A percentile compares a stretch with the other conserved stretches of the same genome.
These are phyloP conservation scores for Epicoccum sorghinum DNA, from an alignment of 2,329 filamentous ascomycete species.

Conservation along the genomic window DNA sequence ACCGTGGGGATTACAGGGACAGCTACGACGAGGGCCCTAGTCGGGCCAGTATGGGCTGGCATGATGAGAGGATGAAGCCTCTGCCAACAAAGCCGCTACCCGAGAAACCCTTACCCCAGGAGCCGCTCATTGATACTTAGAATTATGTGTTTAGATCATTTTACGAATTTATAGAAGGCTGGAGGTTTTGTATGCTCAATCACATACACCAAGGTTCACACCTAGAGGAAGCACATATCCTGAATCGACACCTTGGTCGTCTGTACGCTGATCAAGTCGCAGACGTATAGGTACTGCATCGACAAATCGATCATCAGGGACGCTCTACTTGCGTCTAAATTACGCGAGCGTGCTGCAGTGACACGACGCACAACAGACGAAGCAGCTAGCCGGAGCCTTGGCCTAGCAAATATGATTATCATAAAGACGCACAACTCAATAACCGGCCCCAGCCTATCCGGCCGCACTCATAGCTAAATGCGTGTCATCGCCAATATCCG, in stretches of 20 bases:
- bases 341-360: too few species aligned
- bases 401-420: too few species aligned
- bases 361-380: background rate
- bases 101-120: constrained; percentile 42
- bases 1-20: constrained; percentile 29
- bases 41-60: constrained; percentile 16
- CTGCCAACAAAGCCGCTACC: constrained; percentile 42
- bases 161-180: too few species aligned
- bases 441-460: constrained; percentile 8
- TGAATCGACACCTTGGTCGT: too few species aligned
- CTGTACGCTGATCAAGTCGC: too few species aligned
- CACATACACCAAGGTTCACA: too few species aligned
- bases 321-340: too few species aligned
- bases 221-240: too few species aligned
- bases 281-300: too few species aligned
- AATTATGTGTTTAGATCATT: too few species aligned
- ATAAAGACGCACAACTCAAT: background rate
- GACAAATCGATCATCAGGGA: too few species aligned
- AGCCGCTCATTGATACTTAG: constrained; percentile 42
- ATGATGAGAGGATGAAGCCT: constrained; percentile 34
- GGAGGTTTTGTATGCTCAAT: too few species aligned
- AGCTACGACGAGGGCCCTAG: constrained; percentile 28
- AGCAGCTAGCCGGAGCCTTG: background rate
- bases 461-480: background rate
- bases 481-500: constrained; percentile 5